Evolutionary conservation across 768 basidiomycete genomes (phyloP).

Genomic region (Hygrocybe punicea): DNA sequence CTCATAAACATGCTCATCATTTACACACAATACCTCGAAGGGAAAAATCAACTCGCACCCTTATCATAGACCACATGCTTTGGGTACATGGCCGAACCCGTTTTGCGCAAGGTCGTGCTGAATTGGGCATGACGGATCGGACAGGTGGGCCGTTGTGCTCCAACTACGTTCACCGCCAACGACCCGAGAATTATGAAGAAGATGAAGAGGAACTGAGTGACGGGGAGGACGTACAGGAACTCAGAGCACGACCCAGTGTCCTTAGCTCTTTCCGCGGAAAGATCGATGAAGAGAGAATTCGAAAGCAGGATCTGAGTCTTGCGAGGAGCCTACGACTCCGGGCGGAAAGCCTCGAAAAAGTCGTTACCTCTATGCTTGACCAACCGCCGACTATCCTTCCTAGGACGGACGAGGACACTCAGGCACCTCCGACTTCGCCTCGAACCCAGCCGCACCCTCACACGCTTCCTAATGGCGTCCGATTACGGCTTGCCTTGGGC

Average conservation of each 20-base stretch:
- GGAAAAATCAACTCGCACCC: conserved; percentile 84
- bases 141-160: conserved; percentile 63
- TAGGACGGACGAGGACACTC: conserved; percentile 50
- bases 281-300: conserved; percentile 47
- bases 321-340: conserved; percentile 65
- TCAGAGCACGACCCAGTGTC: conserved; percentile 43
- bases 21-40: conserved; percentile 81
- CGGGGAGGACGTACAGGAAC: conserved; percentile 57
- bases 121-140: conserved; percentile 81
- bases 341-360: conserved; percentile 80
- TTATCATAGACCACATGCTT: conserved; percentile 84
- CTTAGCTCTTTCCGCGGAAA: conserved; percentile 49
- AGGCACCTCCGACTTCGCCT: conserved; percentile 53
- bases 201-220: conserved; percentile 66
- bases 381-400: conserved; percentile 68
- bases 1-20: conserved; percentile 87
- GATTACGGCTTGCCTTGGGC: conserved; percentile 69
- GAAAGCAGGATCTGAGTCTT: conserved; percentile 57
- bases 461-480: conserved; percentile 74
- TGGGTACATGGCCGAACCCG: conserved; percentile 82
- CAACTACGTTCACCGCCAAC: conserved; percentile 59
- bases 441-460: conserved; percentile 50
- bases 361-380: conserved; percentile 74
- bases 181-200: conserved; percentile 75
- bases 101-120: conserved; percentile 79